Conservation (phyloP, 208 protist genomes). For the Phytomonas sp. region DNA sequence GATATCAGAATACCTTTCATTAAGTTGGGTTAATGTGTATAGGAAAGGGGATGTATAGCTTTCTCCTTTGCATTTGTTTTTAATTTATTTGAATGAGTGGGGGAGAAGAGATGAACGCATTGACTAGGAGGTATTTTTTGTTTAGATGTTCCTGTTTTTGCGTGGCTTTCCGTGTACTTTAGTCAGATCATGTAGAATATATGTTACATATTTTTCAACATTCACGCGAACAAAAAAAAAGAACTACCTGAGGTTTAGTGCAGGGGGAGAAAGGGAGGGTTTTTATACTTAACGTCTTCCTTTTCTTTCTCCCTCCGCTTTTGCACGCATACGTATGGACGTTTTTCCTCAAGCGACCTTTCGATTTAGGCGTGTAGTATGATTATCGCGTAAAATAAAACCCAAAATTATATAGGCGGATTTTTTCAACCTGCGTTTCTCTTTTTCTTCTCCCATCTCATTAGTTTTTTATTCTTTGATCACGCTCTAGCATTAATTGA, state of each 20-base stretch:
- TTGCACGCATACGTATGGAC: neutral
- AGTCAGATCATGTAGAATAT: neutral
- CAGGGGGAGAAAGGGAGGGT: neutral
- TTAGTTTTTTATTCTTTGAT: slow-evolving; percentile 1
- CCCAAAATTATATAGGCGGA: neutral
- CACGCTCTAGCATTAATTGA: neutral
- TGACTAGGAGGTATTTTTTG: neutral
- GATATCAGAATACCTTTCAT: neutral
- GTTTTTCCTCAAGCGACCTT: neutral
- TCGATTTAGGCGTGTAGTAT: neutral
- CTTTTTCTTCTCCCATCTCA: slow-evolving; percentile 4
- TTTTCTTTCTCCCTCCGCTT: slow-evolving; percentile 2
- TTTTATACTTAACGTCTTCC: neutral
- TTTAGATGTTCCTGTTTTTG: neutral
- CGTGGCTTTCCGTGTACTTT: neutral
- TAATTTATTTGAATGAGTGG: neutral
- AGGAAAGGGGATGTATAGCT: slow-evolving; percentile 1
- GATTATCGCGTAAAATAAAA: slow-evolving; percentile 1
- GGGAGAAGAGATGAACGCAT: neutral
- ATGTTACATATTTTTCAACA: neutral
- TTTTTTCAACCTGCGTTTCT: neutral
- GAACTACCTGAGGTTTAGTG: neutral
- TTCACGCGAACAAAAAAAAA: neutral
- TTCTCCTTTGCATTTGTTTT: slow-evolving; percentile 1
- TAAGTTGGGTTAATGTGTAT: neutral